Evolutionary conservation across 352 stramenopile genomes (phyloP), one percentile per base, ranked within the genome.

Genomic region (Globisporangium orthogonon): DNA sequence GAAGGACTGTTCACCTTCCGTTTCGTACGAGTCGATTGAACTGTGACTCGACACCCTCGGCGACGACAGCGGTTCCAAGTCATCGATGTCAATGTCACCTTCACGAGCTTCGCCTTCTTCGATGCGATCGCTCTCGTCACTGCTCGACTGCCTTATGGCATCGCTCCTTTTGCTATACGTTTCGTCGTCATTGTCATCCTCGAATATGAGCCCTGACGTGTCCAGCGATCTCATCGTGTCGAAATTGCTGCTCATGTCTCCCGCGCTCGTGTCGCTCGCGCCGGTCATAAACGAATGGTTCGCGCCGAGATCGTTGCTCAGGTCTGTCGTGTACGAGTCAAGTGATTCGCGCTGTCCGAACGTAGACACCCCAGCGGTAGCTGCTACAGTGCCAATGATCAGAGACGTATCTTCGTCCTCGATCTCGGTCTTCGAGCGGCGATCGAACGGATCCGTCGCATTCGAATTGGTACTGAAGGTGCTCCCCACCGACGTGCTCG

Each of bases 391-490:
- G 29, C 18, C 37, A 43, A 13, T 51, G 40, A n/a, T 46, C 10
- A 23, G 29, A 14, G 45, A 44, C 14, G 33, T 37, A 23, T 56
- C 59, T 10, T 15, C 41, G 15, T 65, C 67, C 14, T 70, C 77
- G 37, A 72, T 56, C 53, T 78, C 74, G 1, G 70, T 79, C 55
- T 79, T 82, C 23, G 74, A 82, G 23, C 72, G 65, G 3, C 37
- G 41, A 43, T 70, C 66, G 52, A 84, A 78, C 74, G 71, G 78
- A 23, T 69, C 66, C 17, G 63, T 74, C 43, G 58, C 61, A 41
- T 61, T 76, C 46, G 61, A 76, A 28, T 71, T 70, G 30, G 61
- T 60, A 35, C 69, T 67, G 39, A 78, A 79, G 60, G 72, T 57
- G 5, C 62, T 73, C 23, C 60, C 54, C 28, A 74, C 68, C 33